A percentile compares a stretch with the other conserved stretches of the same genome.
Evolutionary conservation across 768 basidiomycete genomes (phyloP).

Genomic region (Tricholoma furcatifolium): DNA sequence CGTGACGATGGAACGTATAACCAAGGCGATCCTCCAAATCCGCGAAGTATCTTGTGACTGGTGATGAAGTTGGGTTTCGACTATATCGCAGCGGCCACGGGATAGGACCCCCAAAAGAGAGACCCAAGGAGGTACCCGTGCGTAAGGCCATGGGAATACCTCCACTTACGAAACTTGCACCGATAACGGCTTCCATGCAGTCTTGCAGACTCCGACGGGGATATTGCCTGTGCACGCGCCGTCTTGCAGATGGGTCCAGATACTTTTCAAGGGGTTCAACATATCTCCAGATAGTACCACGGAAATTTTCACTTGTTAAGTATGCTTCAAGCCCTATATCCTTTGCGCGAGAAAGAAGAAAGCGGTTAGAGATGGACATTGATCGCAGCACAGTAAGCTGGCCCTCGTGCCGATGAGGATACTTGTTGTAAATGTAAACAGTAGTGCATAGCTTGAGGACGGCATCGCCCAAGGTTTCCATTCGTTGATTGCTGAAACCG

Average conservation of each 20-base stretch:
- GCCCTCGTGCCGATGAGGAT: slow-evolving; percentile 79
- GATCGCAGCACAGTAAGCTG: slow-evolving; percentile 69
- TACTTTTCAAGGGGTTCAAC: slow-evolving; percentile 38
- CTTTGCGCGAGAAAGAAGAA: slow-evolving; percentile 64
- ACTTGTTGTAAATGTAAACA: slow-evolving; percentile 75
- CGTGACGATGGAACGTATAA: slow-evolving; percentile 65
- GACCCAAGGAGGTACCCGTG: slow-evolving; percentile 60
- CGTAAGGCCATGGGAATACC: slow-evolving; percentile 69
- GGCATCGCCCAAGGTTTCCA: slow-evolving; percentile 87
- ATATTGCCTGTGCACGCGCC: slow-evolving; percentile 44
- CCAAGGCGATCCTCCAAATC: slow-evolving; percentile 63
- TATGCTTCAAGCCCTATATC: slow-evolving; percentile 61
- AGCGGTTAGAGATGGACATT: slow-evolving; percentile 67
- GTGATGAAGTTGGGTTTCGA: slow-evolving; percentile 26
- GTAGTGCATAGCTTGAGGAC: slow-evolving; percentile 77
- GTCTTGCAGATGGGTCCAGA: slow-evolving; percentile 15
- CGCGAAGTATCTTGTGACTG: slow-evolving; percentile 46
- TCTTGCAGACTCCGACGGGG: slow-evolving; percentile 78
- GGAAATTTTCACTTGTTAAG: slow-evolving; percentile 58
- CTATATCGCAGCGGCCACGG: slow-evolving; percentile 68
- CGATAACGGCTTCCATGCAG: slow-evolving; percentile 84
- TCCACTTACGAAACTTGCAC: slow-evolving; percentile 72
- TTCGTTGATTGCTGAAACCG: slow-evolving; percentile 76
- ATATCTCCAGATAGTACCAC: slow-evolving; percentile 59
- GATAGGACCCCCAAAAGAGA: slow-evolving; percentile 69